Evolutionary conservation across 2,329 filamentous ascomycete genomes (phyloP).

Genomic region (Pseudogymnoascus sp.): DNA sequence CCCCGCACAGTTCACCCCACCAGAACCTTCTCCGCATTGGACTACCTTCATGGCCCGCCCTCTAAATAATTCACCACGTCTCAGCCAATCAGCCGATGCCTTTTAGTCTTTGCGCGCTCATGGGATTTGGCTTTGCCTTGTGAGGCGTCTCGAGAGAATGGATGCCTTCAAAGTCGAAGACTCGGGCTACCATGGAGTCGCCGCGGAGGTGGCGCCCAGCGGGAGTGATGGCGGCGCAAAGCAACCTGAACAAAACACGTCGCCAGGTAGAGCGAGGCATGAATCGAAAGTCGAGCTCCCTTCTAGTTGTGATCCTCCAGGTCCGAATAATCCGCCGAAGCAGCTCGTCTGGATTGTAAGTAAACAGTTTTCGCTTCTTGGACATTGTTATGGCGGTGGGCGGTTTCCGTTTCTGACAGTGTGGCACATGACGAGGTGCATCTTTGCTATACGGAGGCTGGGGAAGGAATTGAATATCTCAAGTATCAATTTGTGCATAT

Average conservation of each 20-base stretch:
- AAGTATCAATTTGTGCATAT: slow-evolving; percentile 1
- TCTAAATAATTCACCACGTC: background rate
- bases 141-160: slow-evolving; percentile 5
- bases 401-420: background rate
- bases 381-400: background rate
- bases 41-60: background rate
- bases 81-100: background rate
- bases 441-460: background rate
- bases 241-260: background rate
- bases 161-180: slow-evolving; percentile 8
- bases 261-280: background rate
- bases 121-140: background rate
- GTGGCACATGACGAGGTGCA: background rate
- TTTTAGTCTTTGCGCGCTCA: background rate
- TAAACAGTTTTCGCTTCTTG: slow-evolving; percentile 15
- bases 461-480: background rate
- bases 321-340: slow-evolving; percentile 59
- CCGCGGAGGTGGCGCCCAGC: background rate
- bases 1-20: background rate
- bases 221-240: background rate
- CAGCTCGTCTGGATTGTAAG: slow-evolving; percentile 84
- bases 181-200: background rate
- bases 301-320: slow-evolving; percentile 77
- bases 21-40: background rate
- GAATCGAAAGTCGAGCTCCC: slow-evolving; percentile 56